Percentiles rank a stretch among this genome's conserved stretches.
phyloP scores from a whole-genome alignment of 1,284 basidiomycete genomes.

The Spongiforma sp. region DNA sequence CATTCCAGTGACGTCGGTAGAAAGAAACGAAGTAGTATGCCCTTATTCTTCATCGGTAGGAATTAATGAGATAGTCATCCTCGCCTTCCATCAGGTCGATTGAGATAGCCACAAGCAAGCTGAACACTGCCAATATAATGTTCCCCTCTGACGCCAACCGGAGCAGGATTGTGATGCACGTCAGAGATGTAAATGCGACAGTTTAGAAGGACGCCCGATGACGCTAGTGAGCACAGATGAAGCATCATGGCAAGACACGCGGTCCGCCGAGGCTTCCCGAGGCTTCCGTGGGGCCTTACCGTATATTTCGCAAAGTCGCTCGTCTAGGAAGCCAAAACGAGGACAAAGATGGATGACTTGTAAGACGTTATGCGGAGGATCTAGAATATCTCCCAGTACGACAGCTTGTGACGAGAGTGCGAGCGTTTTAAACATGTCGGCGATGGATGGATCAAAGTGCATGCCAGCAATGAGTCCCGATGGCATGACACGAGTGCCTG shows the following conservation, averaged over 20 bases:
- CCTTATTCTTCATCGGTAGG: slow-evolving; percentile 38
- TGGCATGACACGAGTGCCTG: slow-evolving; percentile 33
- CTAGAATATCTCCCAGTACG: slow-evolving; percentile 39
- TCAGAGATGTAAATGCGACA: slow-evolving; percentile 41
- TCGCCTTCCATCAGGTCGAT: slow-evolving; percentile 35
- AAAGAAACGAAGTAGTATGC: no score
- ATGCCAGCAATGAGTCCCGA: slow-evolving; percentile 36
- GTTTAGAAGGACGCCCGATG: slow-evolving; percentile 39
- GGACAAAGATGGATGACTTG: slow-evolving; percentile 32
- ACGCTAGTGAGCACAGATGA: slow-evolving; percentile 26
- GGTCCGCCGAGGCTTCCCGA: slow-evolving; percentile 36
- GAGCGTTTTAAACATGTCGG: slow-evolving; percentile 33
- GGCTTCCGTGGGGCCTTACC: slow-evolving; percentile 42
- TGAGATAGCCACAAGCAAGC: slow-evolving; percentile 39
- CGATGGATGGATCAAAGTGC: slow-evolving; percentile 38
- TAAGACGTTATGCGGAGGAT: no score
- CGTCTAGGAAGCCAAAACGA: slow-evolving; percentile 30
- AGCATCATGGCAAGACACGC: slow-evolving; percentile 33
- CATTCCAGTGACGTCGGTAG: slow-evolving; percentile 28
- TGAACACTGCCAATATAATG: slow-evolving; percentile 36
- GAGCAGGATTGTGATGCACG: slow-evolving; percentile 33
- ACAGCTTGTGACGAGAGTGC: slow-evolving; percentile 34
- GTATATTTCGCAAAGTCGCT: slow-evolving; percentile 37
- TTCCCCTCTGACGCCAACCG: slow-evolving; percentile 39
- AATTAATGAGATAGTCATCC: slow-evolving; percentile 34